These are phyloP conservation scores for Clathrospora elynae DNA, from an alignment of 2,329 filamentous ascomycete genomes.

Conservation along the genomic window DNA sequence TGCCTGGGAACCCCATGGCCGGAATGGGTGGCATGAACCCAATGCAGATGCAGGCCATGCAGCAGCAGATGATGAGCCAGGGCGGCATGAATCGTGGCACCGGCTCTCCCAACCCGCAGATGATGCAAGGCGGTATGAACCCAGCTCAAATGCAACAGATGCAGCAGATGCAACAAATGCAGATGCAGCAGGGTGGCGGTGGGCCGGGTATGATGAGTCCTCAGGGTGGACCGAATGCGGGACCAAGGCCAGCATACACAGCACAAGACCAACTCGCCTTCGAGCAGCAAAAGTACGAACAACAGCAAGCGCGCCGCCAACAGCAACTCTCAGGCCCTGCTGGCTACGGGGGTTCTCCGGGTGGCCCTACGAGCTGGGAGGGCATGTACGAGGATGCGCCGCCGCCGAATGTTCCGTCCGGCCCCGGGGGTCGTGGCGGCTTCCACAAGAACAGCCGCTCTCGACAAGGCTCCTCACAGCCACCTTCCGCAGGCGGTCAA, in stretches of 20 bases:
- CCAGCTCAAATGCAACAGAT: slow-evolving; percentile 70
- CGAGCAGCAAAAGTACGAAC: slow-evolving; percentile 79
- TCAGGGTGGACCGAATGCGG: slow-evolving; percentile 26
- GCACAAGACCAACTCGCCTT: slow-evolving; percentile 75
- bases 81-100: slow-evolving; percentile 38
- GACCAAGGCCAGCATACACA: slow-evolving; percentile 61
- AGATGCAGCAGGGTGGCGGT: slow-evolving; percentile 55
- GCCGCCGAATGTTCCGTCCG: slow-evolving; percentile 70
- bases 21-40: slow-evolving; percentile 65
- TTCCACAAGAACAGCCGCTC: slow-evolving; percentile 42
- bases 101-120: slow-evolving; percentile 42
- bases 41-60: slow-evolving; percentile 54
- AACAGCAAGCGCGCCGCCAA: slow-evolving; percentile 65
- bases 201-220: slow-evolving; percentile 32
- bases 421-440: slow-evolving; percentile 53
- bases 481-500: slow-evolving; percentile 47
- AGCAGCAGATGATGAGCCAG: slow-evolving; percentile 43
- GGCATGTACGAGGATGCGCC: slow-evolving; percentile 98
- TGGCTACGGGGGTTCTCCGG: slow-evolving; percentile 55
- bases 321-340: slow-evolving; percentile 48
- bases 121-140: slow-evolving; percentile 63
- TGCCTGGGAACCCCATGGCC: slow-evolving; percentile 49
- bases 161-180: slow-evolving; percentile 66
- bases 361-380: slow-evolving; percentile 86
- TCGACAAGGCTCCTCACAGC: slow-evolving; percentile 47